Evolutionary conservation across 345 rosid species (phyloP).

Genomic region (Noccaea caerulescens): DNA sequence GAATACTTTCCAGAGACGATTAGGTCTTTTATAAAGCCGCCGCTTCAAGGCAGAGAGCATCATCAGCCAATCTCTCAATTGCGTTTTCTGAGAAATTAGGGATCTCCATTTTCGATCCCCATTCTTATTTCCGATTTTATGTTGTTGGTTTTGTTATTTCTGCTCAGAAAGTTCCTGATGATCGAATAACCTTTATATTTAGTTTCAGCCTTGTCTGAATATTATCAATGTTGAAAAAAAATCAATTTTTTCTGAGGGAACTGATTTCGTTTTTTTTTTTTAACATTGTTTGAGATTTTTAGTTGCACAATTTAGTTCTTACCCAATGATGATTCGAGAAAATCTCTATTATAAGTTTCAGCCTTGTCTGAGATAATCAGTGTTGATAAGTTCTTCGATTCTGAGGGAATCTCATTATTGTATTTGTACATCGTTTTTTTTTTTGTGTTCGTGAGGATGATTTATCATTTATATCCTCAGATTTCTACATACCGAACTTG

Average conservation of each 20-base stretch:
- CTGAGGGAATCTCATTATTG: conserved; percentile 30
- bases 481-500: neutral
- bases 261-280: neutral
- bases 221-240: conserved; percentile 26
- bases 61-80: neutral
- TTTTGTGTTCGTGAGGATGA: too few relatives aligned
- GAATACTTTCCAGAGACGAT: conserved; percentile 4
- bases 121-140: neutral
- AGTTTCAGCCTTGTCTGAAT: conserved; percentile 46
- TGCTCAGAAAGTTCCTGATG: conserved; percentile 26
- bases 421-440: too few relatives aligned
- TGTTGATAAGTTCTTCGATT: conserved; percentile 44
- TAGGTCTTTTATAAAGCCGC: conserved; percentile 43
- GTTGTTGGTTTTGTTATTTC: neutral
- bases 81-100: conserved; percentile 18
- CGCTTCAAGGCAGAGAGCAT: conserved; percentile 21
- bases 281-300: neutral
- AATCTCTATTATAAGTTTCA: conserved; percentile 41
- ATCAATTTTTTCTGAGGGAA: conserved; percentile 36
- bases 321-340: conserved; percentile 42
- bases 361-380: conserved; percentile 46
- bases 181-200: conserved; percentile 25
- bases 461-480: neutral
- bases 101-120: neutral
- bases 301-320: neutral